Evolutionary conservation across 164 flowering plant genomes (phyloP).

Genomic region (Piper longum): DNA sequence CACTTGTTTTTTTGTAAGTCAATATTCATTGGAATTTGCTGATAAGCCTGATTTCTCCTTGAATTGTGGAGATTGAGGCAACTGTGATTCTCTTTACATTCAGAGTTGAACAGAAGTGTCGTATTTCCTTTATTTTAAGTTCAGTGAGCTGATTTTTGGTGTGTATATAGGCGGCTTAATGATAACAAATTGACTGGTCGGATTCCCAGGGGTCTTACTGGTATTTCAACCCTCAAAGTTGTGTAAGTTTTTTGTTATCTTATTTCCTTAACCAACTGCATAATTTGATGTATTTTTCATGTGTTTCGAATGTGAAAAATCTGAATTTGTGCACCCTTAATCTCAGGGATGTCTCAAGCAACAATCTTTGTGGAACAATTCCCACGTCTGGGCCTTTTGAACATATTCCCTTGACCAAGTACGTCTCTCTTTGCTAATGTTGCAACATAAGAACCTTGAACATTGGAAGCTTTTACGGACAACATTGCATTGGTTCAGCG

Average conservation of each 20-base stretch:
- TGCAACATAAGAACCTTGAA: no score
- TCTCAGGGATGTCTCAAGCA: constrained; percentile 76
- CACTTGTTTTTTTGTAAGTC: constrained; percentile 82
- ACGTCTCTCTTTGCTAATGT: constrained; percentile 10
- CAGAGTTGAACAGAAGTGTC: neutral
- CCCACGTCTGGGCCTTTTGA: constrained; percentile 82
- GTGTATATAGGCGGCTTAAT: constrained; percentile 55
- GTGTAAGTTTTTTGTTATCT: constrained; percentile 42
- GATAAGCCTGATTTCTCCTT: neutral
- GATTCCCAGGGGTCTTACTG: constrained; percentile 55
- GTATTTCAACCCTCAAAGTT: constrained; percentile 62
- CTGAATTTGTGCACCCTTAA: neutral
- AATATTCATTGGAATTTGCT: neutral
- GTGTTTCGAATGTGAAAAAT: neutral
- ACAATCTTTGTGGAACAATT: constrained; percentile 78
- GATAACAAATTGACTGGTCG: constrained; percentile 57
- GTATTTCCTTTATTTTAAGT: neutral
- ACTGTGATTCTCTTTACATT: neutral
- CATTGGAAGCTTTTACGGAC: neutral
- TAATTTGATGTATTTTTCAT: no score
- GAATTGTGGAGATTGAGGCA: neutral
- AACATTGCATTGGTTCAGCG: neutral
- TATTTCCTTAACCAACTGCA: neutral
- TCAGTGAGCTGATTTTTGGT: constrained; percentile 1
- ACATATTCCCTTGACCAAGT: constrained; percentile 76